Evolutionary conservation across 1,284 basidiomycete species (phyloP).

Genomic region (Ganoderma lingzhi): DNA sequence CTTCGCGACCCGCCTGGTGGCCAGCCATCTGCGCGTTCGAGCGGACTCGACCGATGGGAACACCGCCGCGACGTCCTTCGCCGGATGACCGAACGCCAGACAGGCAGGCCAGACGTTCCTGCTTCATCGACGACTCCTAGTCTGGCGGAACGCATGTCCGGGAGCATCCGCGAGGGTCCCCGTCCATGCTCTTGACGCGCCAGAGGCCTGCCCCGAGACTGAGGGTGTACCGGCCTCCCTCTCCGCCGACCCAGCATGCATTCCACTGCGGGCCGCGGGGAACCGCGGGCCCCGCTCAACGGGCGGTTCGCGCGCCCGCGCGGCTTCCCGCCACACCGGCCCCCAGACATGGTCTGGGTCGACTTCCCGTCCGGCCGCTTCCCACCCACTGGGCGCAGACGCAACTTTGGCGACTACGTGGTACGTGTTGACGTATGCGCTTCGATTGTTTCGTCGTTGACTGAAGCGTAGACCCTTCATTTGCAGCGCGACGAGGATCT

Average conservation of each 20-base stretch:
- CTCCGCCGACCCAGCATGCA: not conserved
- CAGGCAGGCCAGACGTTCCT: not conserved
- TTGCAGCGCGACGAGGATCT: constrained; percentile 74
- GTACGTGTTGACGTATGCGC: constrained; percentile 47
- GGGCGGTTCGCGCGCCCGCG: constrained; percentile 30
- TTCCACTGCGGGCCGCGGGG: constrained; percentile 8
- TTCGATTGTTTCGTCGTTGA: no score
- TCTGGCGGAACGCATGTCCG: not conserved
- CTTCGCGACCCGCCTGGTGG: not conserved
- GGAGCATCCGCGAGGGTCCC: not conserved
- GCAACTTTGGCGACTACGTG: constrained; percentile 66
- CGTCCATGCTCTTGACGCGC: not conserved
- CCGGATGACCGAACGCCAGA: not conserved
- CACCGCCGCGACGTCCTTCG: constrained; percentile 14
- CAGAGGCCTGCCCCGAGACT: not conserved
- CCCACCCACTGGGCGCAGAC: constrained; percentile 27
- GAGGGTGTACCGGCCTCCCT: not conserved
- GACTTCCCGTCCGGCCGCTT: constrained; percentile 23
- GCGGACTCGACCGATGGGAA: constrained; percentile 11
- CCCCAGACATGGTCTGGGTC: constrained; percentile 26
- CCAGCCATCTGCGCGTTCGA: not conserved
- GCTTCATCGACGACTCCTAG: not conserved
- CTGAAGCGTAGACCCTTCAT: not conserved
- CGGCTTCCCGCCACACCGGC: constrained; percentile 26
- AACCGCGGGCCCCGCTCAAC: constrained; percentile 22